Evolutionary conservation across 306 rosid species (phyloP), one percentile per base, ranked within the genome.

Genomic region (Benincasa hispida): DNA sequence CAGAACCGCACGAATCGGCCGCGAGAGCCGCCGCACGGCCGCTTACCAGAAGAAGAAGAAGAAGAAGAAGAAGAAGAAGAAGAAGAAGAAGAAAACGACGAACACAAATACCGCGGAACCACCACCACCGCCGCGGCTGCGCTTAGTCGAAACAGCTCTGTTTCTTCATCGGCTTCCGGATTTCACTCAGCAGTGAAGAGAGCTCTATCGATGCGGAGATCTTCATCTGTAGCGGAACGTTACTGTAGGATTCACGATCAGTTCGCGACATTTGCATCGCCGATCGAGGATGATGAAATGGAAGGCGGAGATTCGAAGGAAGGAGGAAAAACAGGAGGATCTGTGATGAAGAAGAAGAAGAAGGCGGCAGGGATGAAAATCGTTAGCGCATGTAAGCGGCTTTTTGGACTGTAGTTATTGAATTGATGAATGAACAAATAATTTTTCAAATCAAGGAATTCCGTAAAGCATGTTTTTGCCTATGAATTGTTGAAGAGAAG

Each of bases 211-310:
- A 75, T 87, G 90, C 82, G 84, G 83, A 87, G 98, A 83, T 90
- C 92, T 47, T 92, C 96, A 41, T 89, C 98, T 0, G 90, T 90
- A 25, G 78, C 96, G 12, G 98, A 92, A 68, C 84, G 96, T 57
- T 90, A 92, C 80, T 56, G 88, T 37, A 87, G 94, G 91, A 92
- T 92, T 77, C 89, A 92, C 79, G 90, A 89, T 63, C 91, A 88
- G 78, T 83, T 77, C 72, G 74, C 81, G 81, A 76, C 81, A 8
- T 48, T 83, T 30, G 41, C 83, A 15, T 75, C 91, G 4, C 70
- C 87, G 1, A 21, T 76, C 62, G 81, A 53, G 21, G 86, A 83
- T 3, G 82, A 70, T 22, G 83, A 27, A 47, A 12, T 21, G 3
- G 70, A 34, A 32, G 69, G 24, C 0, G 69, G 14, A 30, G 69